Conservation (phyloP, 768 basidiomycete species). For the Dendrothele bispora region DNA sequence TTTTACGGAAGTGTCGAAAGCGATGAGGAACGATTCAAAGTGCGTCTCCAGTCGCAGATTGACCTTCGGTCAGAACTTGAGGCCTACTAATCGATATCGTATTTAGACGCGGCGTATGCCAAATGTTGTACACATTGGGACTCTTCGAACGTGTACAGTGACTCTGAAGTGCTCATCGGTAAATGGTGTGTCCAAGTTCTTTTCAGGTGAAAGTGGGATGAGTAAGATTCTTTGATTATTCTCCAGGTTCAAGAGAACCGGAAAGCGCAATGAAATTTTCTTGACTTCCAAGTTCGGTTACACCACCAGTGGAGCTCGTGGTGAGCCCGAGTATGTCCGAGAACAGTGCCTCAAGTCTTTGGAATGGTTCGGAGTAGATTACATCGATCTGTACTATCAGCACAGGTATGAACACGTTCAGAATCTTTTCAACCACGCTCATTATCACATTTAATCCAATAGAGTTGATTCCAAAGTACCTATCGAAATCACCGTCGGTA, state of each 20-base stretch:
- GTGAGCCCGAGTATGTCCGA: slow-evolving; percentile 28
- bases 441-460: no score
- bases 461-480: slow-evolving; percentile 25
- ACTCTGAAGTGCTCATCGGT: slow-evolving; percentile 43
- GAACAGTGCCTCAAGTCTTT: slow-evolving; percentile 34
- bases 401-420: no score
- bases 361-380: slow-evolving; percentile 30
- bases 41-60: neutral
- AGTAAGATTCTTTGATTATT: neutral
- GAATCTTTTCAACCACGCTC: no score
- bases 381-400: slow-evolving; percentile 39
- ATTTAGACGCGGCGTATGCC: slow-evolving; percentile 36
- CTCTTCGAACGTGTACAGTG: slow-evolving; percentile 45
- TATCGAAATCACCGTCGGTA: slow-evolving; percentile 33
- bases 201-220: neutral
- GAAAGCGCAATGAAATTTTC: slow-evolving; percentile 54
- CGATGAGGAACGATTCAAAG: slow-evolving; percentile 20
- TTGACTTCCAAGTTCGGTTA: slow-evolving; percentile 54
- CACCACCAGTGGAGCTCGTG: slow-evolving; percentile 2
- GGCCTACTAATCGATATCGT: no score
- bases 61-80: no score
- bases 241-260: slow-evolving; percentile 48
- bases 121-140: slow-evolving; percentile 36
- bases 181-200: slow-evolving; percentile 32
- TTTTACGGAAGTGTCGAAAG: slow-evolving; percentile 14